A percentile compares a stretch with the other conserved stretches of the same genome.
Evolutionary conservation across 176 grass and related monocot genomes (phyloP).

Genomic region (Oropetium thomaeum): DNA sequence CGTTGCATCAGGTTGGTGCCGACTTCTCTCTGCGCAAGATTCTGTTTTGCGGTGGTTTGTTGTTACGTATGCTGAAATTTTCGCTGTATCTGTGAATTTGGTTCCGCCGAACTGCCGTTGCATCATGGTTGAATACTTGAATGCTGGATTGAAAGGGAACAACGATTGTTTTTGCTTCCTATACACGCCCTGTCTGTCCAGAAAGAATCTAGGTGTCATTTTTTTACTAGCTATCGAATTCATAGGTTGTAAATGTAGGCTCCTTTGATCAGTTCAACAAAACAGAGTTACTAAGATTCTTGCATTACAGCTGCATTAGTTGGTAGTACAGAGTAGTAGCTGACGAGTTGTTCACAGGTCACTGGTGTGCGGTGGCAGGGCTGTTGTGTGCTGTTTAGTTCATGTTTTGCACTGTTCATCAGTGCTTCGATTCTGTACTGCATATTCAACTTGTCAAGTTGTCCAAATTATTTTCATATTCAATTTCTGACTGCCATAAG

Average conservation of each 20-base stretch:
- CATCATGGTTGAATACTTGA: neutral
- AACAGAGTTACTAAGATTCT: neutral
- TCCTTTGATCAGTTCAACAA: neutral
- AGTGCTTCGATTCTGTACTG: neutral
- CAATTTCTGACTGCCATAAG: neutral
- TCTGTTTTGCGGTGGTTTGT: neutral
- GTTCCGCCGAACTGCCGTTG: too few species aligned
- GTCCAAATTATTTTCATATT: slow-evolving; percentile 26
- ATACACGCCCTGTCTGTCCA: slow-evolving; percentile 3
- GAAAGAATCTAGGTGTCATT: neutral
- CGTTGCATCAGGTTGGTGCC: slow-evolving; percentile 43
- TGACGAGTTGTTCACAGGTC: slow-evolving; percentile 31
- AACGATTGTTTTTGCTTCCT: slow-evolving; percentile 1
- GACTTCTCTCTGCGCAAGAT: neutral
- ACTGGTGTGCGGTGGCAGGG: slow-evolving; percentile 11
- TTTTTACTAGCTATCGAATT: too few species aligned
- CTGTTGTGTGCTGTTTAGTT: slow-evolving; percentile 3
- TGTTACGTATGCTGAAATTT: neutral
- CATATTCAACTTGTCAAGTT: neutral
- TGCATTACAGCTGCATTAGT: slow-evolving; percentile 9
- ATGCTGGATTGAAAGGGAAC: slow-evolving; percentile 17
- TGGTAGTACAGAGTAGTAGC: too few species aligned
- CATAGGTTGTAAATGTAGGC: neutral
- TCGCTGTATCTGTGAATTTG: neutral
- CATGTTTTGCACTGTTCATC: slow-evolving; percentile 12